phyloP scores from a whole-genome alignment of 1,284 basidiomycete genomes.

The Retiboletus flavoniger region DNA sequence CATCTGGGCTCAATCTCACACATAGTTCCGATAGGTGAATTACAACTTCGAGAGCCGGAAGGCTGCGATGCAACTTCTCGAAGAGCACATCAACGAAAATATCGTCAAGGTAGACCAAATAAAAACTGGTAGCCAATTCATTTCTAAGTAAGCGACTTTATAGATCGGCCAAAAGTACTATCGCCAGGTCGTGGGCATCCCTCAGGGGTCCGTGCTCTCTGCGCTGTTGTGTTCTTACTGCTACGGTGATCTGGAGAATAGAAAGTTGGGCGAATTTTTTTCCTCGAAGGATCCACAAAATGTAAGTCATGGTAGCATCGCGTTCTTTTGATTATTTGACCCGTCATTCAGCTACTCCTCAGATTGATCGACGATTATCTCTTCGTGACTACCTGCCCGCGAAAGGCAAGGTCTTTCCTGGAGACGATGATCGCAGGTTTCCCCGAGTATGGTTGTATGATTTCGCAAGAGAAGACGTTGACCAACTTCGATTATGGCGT shows the following conservation, averaged over 20 bases:
- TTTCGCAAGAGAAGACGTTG: constrained; percentile 86
- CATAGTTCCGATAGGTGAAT: constrained; percentile 45
- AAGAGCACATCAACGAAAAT: constrained; percentile 89
- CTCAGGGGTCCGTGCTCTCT: constrained; percentile 92
- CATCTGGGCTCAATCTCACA: neutral
- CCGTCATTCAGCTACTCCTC: constrained; percentile 62
- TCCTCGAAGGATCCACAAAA: constrained; percentile 61
- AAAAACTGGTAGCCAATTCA: neutral
- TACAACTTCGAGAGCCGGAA: constrained; percentile 58
- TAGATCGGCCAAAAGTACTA: constrained; percentile 80
- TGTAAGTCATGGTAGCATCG: constrained; percentile 39
- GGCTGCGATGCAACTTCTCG: constrained; percentile 71
- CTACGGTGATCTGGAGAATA: constrained; percentile 86
- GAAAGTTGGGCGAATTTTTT: constrained; percentile 43
- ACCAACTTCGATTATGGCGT: constrained; percentile 76
- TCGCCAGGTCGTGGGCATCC: constrained; percentile 88
- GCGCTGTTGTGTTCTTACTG: constrained; percentile 90
- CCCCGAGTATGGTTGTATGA: constrained; percentile 90
- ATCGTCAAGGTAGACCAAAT: constrained; percentile 71
- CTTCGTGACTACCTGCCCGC: constrained; percentile 72
- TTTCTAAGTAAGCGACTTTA: neutral
- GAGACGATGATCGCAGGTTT: constrained; percentile 82
- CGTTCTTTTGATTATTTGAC: neutral
- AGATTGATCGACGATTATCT: constrained; percentile 95
- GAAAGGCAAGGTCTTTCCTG: constrained; percentile 71